Conservation (phyloP, 306 rosid genomes). For the Fagus sylvatica region DNA sequence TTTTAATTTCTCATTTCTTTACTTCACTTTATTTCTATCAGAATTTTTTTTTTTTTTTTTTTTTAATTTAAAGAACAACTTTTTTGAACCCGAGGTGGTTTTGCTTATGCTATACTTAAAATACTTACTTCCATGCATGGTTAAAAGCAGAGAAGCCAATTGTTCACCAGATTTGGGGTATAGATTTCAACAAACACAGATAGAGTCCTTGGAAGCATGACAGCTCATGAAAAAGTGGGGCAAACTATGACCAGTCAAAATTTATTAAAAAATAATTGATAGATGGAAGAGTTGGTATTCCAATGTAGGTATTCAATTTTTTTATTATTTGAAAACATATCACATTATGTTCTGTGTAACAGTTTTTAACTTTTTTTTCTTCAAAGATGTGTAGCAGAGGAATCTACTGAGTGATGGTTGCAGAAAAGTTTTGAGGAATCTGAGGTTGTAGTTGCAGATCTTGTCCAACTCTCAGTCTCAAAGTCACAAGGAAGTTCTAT, state of each 20-base stretch:
- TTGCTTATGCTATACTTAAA: conserved; percentile 41
- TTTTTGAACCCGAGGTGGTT: conserved; percentile 57
- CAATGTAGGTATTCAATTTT: conserved; percentile 30
- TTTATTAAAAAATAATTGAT: not conserved
- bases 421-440: conserved; percentile 39
- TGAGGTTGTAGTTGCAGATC: conserved; percentile 44
- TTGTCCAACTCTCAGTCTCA: conserved; percentile 31
- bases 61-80: conserved; percentile 10
- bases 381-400: conserved; percentile 31
- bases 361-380: conserved; percentile 16
- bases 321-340: conserved; percentile 7
- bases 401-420: conserved; percentile 39
- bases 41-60: conserved; percentile 20
- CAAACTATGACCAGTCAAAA: conserved; percentile 53
- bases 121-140: conserved; percentile 40
- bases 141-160: conserved; percentile 35
- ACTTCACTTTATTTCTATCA: conserved; percentile 20
- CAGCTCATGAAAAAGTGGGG: conserved; percentile 41
- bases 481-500: conserved; percentile 3
- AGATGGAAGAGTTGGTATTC: conserved; percentile 34
- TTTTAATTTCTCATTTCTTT: not conserved
- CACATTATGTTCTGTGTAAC: conserved; percentile 21
- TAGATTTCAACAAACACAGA: conserved; percentile 36
- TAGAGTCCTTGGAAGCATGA: conserved; percentile 26
- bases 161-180: conserved; percentile 59